A percentile compares a stretch with the other conserved stretches of the same genome.
phyloP scores from a whole-genome alignment of 2,329 filamentous ascomycete genomes.

The Talaromyces sp. region DNA sequence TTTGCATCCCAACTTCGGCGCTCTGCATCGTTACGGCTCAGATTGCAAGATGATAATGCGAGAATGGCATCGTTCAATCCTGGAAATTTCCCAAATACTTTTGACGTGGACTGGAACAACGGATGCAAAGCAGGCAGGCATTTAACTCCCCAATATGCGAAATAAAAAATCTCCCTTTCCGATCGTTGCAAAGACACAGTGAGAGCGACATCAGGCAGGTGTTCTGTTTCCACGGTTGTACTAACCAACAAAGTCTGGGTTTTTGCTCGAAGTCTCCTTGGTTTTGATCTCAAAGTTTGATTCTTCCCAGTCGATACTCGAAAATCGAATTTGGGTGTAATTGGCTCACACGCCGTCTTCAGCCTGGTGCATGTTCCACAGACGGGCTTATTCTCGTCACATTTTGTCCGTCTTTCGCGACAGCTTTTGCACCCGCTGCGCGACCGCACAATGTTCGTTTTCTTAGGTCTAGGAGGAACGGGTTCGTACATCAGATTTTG shows the following conservation, averaged over 20 bases:
- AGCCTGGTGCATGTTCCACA: not conserved
- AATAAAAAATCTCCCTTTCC: not conserved
- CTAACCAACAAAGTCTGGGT: not conserved
- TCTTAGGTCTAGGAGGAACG: not conserved
- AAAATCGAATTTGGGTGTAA: not conserved
- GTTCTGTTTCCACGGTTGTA: not conserved
- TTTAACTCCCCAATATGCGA: not conserved
- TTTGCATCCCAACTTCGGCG: not conserved
- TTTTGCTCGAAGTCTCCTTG: not conserved
- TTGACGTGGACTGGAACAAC: not conserved
- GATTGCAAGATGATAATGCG: not conserved
- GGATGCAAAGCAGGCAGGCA: not conserved
- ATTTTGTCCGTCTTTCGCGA: conserved; percentile 1
- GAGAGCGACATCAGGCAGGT: not conserved
- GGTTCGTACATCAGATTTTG: not conserved
- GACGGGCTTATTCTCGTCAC: not conserved
- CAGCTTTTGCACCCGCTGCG: conserved; percentile 12
- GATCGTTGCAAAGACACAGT: not conserved
- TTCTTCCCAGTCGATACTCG: not conserved
- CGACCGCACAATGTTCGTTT: conserved; percentile 12
- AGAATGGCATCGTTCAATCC: not conserved
- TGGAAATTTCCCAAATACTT: not conserved
- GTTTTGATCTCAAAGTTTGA: not conserved
- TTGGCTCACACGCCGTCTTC: not conserved
- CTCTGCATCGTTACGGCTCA: not conserved